phyloP scores from a whole-genome alignment of 2,329 filamentous ascomycete species.

The Trichothecium sympodiale region DNA sequence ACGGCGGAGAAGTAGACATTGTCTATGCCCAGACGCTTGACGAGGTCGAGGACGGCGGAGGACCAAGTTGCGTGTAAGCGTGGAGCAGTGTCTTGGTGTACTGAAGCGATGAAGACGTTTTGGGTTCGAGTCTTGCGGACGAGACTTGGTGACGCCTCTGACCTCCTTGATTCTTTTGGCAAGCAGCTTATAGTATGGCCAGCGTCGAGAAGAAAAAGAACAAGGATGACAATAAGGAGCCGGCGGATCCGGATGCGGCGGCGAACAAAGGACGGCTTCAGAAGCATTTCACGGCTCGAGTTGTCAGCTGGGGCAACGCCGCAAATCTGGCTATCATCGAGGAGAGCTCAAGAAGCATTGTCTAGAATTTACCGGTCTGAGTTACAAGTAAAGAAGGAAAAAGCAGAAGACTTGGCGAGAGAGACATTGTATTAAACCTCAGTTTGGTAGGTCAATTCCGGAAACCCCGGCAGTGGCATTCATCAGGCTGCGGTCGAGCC shows the following conservation, averaged over 20 bases:
- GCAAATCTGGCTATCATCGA: too few relatives aligned
- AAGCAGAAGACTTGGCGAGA: too few relatives aligned
- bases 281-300: conserved; percentile 1
- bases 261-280: not conserved
- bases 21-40: conserved; percentile 44
- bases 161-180: not conserved
- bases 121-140: conserved; percentile 11
- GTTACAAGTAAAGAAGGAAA: too few relatives aligned
- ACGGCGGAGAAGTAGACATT: conserved; percentile 59
- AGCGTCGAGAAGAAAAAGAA: conserved; percentile 4
- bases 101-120: conserved; percentile 52
- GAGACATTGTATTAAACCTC: too few relatives aligned
- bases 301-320: too few relatives aligned
- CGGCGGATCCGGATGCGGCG: conserved; percentile 1
- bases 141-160: not conserved
- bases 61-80: conserved; percentile 54
- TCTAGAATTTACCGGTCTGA: too few relatives aligned
- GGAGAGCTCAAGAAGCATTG: too few relatives aligned
- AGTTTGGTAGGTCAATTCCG: too few relatives aligned
- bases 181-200: not conserved
- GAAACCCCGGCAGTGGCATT: too few relatives aligned
- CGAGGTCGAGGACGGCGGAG: conserved; percentile 50
- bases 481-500: too few relatives aligned
- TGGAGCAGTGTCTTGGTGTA: conserved; percentile 56
- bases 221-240: conserved; percentile 2